Conservation (phyloP, 176 grass and related monocot species). For the Rhynchospora breviuscula region DNA sequence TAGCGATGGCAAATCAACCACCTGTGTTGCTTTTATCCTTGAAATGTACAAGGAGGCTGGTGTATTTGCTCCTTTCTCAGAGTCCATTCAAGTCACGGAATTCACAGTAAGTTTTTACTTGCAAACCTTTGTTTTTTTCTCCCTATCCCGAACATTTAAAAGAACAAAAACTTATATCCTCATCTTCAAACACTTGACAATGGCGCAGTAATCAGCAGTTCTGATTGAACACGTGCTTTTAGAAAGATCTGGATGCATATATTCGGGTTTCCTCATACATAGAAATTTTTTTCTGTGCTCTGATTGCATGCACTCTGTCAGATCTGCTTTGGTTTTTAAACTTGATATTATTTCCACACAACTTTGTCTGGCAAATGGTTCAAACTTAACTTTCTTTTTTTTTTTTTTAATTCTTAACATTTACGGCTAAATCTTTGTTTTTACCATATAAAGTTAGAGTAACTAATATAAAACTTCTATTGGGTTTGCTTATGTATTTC, state of each 20-base stretch:
- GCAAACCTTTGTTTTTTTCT: too few species aligned
- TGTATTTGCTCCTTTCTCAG: constrained; percentile 55
- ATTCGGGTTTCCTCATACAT: too few species aligned
- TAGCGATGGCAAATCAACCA: constrained; percentile 98
- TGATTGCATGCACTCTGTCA: too few species aligned
- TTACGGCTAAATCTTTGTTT: background rate
- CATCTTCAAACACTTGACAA: too few species aligned
- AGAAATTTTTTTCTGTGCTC: too few species aligned
- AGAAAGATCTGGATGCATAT: too few species aligned
- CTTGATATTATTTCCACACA: background rate
- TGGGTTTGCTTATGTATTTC: background rate
- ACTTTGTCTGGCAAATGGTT: background rate
- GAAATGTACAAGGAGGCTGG: constrained; percentile 97
- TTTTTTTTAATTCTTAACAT: background rate
- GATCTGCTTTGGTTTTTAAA: background rate
- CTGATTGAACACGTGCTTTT: too few species aligned
- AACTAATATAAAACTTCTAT: background rate
- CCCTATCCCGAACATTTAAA: too few species aligned
- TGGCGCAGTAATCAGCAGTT: too few species aligned
- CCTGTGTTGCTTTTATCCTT: constrained; percentile 85
- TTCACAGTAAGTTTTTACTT: constrained; percentile 75
- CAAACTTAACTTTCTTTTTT: background rate
- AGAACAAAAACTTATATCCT: too few species aligned
- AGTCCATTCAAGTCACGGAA: constrained; percentile 89
- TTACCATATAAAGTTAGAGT: background rate